These are phyloP conservation scores for Ceratocystis eucalypticola DNA, from an alignment of 2,329 filamentous ascomycete genomes.

Conservation along the genomic window DNA sequence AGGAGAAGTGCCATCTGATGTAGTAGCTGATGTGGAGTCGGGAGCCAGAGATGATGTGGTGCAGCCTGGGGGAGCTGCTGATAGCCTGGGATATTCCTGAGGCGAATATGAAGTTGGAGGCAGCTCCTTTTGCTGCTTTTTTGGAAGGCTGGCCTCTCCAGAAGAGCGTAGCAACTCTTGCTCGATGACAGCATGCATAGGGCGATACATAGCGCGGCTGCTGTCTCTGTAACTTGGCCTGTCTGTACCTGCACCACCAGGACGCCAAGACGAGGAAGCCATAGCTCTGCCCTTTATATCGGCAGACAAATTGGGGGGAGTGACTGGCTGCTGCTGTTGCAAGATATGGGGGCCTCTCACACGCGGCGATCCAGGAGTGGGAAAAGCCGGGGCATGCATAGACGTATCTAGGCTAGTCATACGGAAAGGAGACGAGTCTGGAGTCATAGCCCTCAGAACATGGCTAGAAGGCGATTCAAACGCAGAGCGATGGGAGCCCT, in stretches of 20 bases:
- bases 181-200: constrained; percentile 12
- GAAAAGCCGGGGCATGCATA: not conserved
- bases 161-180: not conserved
- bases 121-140: not conserved
- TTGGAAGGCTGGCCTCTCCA: not conserved
- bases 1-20: constrained; percentile 17
- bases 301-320: not conserved
- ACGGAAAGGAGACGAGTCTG: not conserved
- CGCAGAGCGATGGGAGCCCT: not conserved
- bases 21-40: not conserved
- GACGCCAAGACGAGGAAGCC: not conserved
- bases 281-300: not conserved
- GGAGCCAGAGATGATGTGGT: not conserved
- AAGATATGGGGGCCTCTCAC: not conserved
- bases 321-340: not conserved
- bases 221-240: not conserved
- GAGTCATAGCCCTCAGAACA: not conserved
- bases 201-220: not conserved
- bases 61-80: not conserved
- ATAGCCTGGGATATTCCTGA: not conserved
- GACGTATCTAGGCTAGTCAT: not conserved
- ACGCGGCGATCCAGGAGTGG: not conserved
- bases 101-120: not conserved
- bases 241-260: not conserved
- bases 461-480: not conserved